Conservation (phyloP, 371 early-diverging fungal genomes). For the Rhizopus sp. region DNA sequence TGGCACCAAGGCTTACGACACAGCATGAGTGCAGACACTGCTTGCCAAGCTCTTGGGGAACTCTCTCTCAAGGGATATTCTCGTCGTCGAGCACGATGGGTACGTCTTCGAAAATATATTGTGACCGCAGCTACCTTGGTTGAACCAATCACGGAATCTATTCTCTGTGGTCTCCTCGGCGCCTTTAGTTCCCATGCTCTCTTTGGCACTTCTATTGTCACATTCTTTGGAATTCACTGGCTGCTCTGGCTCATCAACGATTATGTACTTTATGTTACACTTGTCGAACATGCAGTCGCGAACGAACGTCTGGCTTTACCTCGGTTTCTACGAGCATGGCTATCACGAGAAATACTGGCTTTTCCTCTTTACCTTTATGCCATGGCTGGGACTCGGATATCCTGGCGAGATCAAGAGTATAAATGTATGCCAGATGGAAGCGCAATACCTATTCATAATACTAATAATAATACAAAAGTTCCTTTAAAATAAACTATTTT, state of each 20-base stretch:
- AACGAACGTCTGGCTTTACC: conserved; percentile 11
- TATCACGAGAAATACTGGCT: conserved; percentile 78
- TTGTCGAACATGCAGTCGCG: conserved; percentile 23
- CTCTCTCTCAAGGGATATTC: conserved; percentile 77
- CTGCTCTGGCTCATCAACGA: conserved; percentile 76
- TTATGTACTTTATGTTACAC: conserved; percentile 57
- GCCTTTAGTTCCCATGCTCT: conserved; percentile 57
- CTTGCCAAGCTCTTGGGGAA: conserved; percentile 81
- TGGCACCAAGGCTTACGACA: conserved; percentile 83
- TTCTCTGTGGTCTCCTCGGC: conserved; percentile 76
- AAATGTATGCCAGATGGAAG: conserved; percentile 59
- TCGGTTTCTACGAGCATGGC: conserved; percentile 64
- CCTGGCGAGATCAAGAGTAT: conserved; percentile 82
- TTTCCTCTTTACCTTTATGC: conserved; percentile 83
- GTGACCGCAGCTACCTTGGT: conserved; percentile 82
- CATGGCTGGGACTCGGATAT: conserved; percentile 77
- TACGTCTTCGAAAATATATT: conserved; percentile 88
- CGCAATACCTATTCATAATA: conserved; percentile 35
- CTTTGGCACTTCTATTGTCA: conserved; percentile 44
- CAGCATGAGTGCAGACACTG: conserved; percentile 82
- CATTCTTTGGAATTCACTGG: conserved; percentile 70
- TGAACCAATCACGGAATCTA: conserved; percentile 91
- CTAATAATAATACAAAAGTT: not conserved
- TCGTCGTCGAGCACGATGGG: conserved; percentile 86
- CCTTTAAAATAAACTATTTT: not conserved